Evolutionary conservation across 1,139 yeast species (phyloP), one percentile per base, ranked within the genome.

Genomic region (Candida frijolesensis): DNA sequence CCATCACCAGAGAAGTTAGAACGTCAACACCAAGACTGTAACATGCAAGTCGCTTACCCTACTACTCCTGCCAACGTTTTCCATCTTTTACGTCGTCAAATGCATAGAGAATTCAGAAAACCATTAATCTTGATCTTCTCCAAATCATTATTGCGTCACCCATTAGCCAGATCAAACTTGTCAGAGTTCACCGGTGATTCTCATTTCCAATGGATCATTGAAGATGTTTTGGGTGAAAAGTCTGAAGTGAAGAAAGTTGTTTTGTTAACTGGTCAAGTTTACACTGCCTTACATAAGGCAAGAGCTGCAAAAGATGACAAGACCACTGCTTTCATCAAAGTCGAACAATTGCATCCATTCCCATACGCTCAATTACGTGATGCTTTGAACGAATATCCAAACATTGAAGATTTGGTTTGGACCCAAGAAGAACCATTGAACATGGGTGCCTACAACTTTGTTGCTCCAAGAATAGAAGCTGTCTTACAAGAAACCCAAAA

Each of bases 361-460:
- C 99, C 99, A 73, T 95, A 78, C 74, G 94, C 95, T 54, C 97
- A 89, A 76, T 76, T 95, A 64, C 87, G 91, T 67, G 97, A 92
- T 63, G 75, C 89, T 35, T 77, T 95, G 62, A 79, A 89, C 73
- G 70, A 83, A 50, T 95, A 87, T 79, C 90, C 96, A 66, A 85
- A 85, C 70, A 68, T 87, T 56, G 86, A 87, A 71, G 99, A 95
- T 68, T 76, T 95, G 62, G 96, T 91, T 45, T 95, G 95, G 95
- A 87, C 96, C 74, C 99, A 95, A 79, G 99, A 95, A 78, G 99
- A 95, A 79, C 99, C 99, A 62, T 82, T 94, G 76, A 95, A 95
- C 78, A 94, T 94, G 86, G 99, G 99, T 73, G 78, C 89, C 48
- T 92, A 88, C 88, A 68, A 87, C 37, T 90, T 67, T 65, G 91